These are phyloP conservation scores for Hemisphaericaspora xylofermentans DNA, from an alignment of 1,139 yeast species.

Conservation along the genomic window DNA sequence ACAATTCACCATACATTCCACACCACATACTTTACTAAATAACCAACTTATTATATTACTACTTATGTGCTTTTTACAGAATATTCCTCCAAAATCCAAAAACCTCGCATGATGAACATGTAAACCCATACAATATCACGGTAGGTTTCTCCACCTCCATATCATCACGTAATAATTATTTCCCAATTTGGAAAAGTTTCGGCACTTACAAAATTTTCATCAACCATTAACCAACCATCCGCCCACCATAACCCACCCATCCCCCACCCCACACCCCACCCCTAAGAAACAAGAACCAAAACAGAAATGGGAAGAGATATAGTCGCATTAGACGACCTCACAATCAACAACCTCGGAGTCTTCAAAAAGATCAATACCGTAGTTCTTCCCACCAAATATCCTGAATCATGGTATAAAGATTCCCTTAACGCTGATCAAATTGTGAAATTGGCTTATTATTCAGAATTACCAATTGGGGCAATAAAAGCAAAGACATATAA, in stretches of 20 bases:
- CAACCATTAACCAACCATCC: neutral
- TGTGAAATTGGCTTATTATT: slow-evolving; percentile 50
- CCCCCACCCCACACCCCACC: neutral
- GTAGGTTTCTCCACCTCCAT: too few species aligned
- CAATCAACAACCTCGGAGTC: slow-evolving; percentile 54
- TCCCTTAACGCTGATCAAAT: slow-evolving; percentile 35
- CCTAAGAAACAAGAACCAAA: neutral
- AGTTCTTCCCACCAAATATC: slow-evolving; percentile 41
- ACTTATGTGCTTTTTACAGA: too few species aligned
- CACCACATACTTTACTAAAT: too few species aligned
- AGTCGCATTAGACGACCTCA: slow-evolving; percentile 55
- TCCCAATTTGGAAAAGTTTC: neutral
- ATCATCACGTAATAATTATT: too few species aligned
- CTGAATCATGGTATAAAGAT: slow-evolving; percentile 46
- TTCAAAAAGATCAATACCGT: slow-evolving; percentile 49
- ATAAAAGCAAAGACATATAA: slow-evolving; percentile 52
- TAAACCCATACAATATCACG: too few species aligned
- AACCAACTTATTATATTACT: too few species aligned
- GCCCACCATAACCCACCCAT: neutral
- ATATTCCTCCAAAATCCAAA: too few species aligned
- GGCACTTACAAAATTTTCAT: neutral
- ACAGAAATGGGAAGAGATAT: slow-evolving; percentile 36
- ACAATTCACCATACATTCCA: too few species aligned
- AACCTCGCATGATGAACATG: too few species aligned
- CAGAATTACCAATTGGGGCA: slow-evolving; percentile 73